These are phyloP conservation scores for Starmerella cellae DNA, from an alignment of 805 yeast species.

Conservation along the genomic window DNA sequence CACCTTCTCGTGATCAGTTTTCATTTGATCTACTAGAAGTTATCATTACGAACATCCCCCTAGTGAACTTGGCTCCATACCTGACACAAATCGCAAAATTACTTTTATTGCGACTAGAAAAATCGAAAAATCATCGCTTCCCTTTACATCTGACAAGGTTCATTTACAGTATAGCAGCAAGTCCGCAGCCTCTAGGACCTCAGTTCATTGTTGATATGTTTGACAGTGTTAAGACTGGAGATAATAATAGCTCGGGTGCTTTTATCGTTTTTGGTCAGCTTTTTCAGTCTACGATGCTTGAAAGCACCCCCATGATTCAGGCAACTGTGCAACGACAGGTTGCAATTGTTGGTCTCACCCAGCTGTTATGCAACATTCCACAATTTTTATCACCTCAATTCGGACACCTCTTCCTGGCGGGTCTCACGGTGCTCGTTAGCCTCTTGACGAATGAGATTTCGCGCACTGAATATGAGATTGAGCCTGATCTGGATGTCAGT, in stretches of 20 bases:
- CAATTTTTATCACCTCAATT: conserved; percentile 34
- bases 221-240: conserved; percentile 22
- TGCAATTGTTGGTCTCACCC: conserved; percentile 38
- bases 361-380: conserved; percentile 30
- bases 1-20: conserved; percentile 61
- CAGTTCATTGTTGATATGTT: conserved; percentile 44
- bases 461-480: conserved; percentile 21
- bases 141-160: conserved; percentile 59
- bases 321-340: conserved; percentile 35
- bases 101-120: conserved; percentile 66
- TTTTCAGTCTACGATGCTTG: background rate
- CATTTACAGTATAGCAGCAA: conserved; percentile 40
- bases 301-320: conserved; percentile 26
- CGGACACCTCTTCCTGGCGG: conserved; percentile 30
- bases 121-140: conserved; percentile 68
- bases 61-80: conserved; percentile 38
- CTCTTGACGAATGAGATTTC: conserved; percentile 33
- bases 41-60: conserved; percentile 47
- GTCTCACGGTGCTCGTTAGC: conserved; percentile 35
- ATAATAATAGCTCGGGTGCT: conserved; percentile 23
- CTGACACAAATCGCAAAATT: conserved; percentile 62
- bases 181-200: conserved; percentile 31
- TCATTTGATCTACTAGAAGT: conserved; percentile 78
- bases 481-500: conserved; percentile 37
- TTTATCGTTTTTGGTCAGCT: conserved; percentile 29